These are phyloP conservation scores for Papiliotrema nemorosa DNA, from an alignment of 1,284 basidiomycete species.

Conservation along the genomic window DNA sequence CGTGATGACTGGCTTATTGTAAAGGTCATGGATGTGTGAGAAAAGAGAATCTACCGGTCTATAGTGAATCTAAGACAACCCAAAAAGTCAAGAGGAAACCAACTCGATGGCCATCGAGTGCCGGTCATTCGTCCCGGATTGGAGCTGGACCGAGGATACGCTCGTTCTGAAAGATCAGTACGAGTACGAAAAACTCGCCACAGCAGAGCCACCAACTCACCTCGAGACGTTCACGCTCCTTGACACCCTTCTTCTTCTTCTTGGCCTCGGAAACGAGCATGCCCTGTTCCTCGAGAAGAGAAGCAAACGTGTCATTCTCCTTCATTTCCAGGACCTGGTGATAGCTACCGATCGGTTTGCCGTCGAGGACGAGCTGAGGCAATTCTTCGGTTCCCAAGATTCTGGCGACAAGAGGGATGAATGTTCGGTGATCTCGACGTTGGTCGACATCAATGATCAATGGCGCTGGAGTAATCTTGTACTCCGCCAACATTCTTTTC, in stretches of 20 bases:
- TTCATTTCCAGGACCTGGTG: conserved; percentile 56
- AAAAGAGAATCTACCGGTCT: too few species aligned
- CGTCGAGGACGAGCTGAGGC: conserved; percentile 69
- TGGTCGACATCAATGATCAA: conserved; percentile 71
- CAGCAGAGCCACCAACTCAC: conserved; percentile 44
- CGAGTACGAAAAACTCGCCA: not conserved
- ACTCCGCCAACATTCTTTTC: conserved; percentile 58
- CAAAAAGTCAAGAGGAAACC: too few species aligned
- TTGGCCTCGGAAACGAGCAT: conserved; percentile 53
- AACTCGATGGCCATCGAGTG: too few species aligned
- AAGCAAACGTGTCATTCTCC: conserved; percentile 55
- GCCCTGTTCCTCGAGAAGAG: conserved; percentile 58
- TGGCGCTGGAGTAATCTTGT: conserved; percentile 64
- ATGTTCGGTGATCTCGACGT: conserved; percentile 56
- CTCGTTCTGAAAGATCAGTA: conserved; percentile 16
- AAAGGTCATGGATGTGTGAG: too few species aligned
- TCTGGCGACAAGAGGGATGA: conserved; percentile 54
- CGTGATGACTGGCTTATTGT: too few species aligned
- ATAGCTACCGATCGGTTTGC: conserved; percentile 59
- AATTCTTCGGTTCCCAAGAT: conserved; percentile 60
- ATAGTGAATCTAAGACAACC: too few species aligned
- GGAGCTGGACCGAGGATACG: conserved; percentile 29
- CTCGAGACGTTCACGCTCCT: conserved; percentile 36
- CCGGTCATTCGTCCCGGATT: conserved; percentile 7
- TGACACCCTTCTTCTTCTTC: conserved; percentile 54